phyloP scores from a whole-genome alignment of 2,329 filamentous ascomycete genomes.

The Eurotiales sp. region DNA sequence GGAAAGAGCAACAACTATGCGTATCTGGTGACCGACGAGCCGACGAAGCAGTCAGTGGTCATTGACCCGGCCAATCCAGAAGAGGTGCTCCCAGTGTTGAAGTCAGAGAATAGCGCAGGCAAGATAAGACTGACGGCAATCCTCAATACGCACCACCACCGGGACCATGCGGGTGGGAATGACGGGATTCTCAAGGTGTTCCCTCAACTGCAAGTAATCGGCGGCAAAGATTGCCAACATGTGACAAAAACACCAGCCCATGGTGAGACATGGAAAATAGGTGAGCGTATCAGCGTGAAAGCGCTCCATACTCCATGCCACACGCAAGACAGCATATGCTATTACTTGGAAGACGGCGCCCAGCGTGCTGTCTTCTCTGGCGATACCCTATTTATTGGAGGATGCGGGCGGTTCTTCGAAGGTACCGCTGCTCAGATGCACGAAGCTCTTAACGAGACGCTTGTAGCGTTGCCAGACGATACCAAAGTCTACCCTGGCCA shows the following conservation, averaged over 20 bases:
- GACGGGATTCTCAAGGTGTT: slow-evolving; percentile 63
- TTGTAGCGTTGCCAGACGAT: slow-evolving; percentile 78
- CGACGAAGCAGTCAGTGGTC: slow-evolving; percentile 48
- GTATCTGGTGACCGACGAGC: slow-evolving; percentile 49
- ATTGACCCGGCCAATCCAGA: slow-evolving; percentile 50
- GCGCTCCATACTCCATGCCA: slow-evolving; percentile 96
- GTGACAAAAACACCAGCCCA: slow-evolving; percentile 75
- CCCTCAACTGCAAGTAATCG: slow-evolving; percentile 70
- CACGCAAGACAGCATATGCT: slow-evolving; percentile 98
- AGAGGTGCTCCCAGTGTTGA: slow-evolving; percentile 60
- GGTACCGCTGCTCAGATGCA: slow-evolving; percentile 88
- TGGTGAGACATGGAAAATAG: slow-evolving; percentile 75
- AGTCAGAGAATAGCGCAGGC: slow-evolving; percentile 66
- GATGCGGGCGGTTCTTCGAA: slow-evolving; percentile 95
- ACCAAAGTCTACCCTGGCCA: slow-evolving; percentile 93
- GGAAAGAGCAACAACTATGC: slow-evolving; percentile 49
- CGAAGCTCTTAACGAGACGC: slow-evolving; percentile 79
- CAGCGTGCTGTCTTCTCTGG: slow-evolving; percentile 85
- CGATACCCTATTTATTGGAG: slow-evolving; percentile 92
- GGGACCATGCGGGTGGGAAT: slow-evolving; percentile 93
- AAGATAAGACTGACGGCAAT: slow-evolving; percentile 82
- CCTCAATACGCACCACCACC: slow-evolving; percentile 59
- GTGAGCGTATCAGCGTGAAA: slow-evolving; percentile 72
- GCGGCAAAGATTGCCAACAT: slow-evolving; percentile 77
- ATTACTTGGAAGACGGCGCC: slow-evolving; percentile 73